A percentile compares a stretch with the other conserved stretches of the same genome.
Evolutionary conservation across 164 flowering plant genomes (phyloP).

Genomic region (Annona squamosa): DNA sequence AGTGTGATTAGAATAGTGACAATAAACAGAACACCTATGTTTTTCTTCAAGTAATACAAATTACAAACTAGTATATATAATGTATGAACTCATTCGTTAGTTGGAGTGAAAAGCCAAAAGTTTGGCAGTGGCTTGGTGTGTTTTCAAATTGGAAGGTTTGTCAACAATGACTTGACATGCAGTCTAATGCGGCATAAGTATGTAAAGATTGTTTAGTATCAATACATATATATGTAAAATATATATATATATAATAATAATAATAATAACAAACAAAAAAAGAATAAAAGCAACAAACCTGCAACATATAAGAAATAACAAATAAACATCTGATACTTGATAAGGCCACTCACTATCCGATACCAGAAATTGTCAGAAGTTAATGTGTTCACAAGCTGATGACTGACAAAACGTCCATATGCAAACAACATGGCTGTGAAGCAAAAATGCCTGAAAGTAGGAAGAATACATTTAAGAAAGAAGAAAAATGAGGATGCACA

Average conservation of each 20-base stretch:
- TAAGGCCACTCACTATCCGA: slow-evolving; percentile 57
- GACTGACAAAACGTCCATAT: slow-evolving; percentile 85
- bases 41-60: no score
- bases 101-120: no score
- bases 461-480: not conserved
- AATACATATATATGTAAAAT: no score
- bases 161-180: not conserved
- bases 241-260: no score
- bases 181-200: not conserved
- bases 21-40: no score
- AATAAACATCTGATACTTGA: slow-evolving; percentile 84
- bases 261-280: not conserved
- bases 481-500: not conserved
- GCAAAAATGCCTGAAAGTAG: slow-evolving; percentile 78
- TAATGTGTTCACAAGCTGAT: slow-evolving; percentile 82
- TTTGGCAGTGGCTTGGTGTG: not conserved
- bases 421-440: slow-evolving; percentile 95
- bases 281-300: slow-evolving; percentile 38
- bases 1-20: not conserved
- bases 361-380: slow-evolving; percentile 62
- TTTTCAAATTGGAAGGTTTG: not conserved
- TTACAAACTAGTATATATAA: no score
- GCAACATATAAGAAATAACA: slow-evolving; percentile 85
- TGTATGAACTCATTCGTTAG: no score
- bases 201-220: no score